Percentiles rank a stretch among this genome's conserved stretches.
Evolutionary conservation across 805 yeast species (phyloP).

Genomic region (Ogataea glucozyma): DNA sequence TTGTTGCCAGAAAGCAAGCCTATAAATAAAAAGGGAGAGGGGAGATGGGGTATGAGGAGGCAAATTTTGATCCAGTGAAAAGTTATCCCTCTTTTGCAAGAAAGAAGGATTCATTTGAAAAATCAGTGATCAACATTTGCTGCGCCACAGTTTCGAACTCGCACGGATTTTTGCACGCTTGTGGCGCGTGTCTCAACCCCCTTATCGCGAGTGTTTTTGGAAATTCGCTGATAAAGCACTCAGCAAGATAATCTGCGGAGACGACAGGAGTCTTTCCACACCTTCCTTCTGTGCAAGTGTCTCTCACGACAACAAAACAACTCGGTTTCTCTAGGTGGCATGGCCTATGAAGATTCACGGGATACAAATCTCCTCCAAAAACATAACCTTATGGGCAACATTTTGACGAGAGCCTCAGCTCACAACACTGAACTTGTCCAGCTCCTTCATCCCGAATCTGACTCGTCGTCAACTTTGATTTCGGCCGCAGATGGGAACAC

Average conservation of each 20-base stretch:
- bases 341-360: not conserved
- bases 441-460: not conserved
- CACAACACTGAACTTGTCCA: constrained; percentile 1
- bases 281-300: no score
- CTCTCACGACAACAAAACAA: no score
- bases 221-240: not conserved
- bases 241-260: not conserved
- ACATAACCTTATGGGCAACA: constrained; percentile 1
- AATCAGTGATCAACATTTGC: not conserved
- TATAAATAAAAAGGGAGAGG: not conserved
- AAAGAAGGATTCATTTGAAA: not conserved
- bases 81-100: not conserved
- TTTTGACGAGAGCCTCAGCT: constrained; percentile 1
- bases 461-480: not conserved
- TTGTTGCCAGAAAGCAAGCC: no score
- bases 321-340: no score
- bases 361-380: not conserved
- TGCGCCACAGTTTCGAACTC: constrained; percentile 7
- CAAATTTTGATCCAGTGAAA: no score
- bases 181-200: not conserved
- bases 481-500: not conserved
- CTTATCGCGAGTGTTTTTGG: constrained; percentile 1
- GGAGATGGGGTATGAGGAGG: no score
- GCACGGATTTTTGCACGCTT: not conserved
- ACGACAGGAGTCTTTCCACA: no score